Evolutionary conservation across 345 rosid species (phyloP), one percentile per base, ranked within the genome.

Genomic region (Litchi chinensis): DNA sequence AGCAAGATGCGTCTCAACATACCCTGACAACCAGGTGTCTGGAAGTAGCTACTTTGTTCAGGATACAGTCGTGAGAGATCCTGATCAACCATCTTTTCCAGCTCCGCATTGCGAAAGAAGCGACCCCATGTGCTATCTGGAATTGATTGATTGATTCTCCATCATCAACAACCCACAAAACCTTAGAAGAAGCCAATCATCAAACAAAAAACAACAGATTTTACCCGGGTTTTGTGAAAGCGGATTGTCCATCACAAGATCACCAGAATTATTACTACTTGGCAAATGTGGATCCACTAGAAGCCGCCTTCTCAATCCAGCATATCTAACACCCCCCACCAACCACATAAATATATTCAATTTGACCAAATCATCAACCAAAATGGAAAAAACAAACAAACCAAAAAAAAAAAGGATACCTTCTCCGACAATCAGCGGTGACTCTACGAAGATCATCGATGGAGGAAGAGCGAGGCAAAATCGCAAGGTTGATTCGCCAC

Each of bases 81-180:
- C 83, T 94, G 94, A 83, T 96, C 98, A 73, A 96, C 90, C 74
- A 93, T 94, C 85, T 92, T 96, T 82, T 94, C 99, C 75, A 96
- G 85, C 88, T 94, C 98, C 13, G 98, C 98, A 80, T 90, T 94
- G 37, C 94, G 92, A 82, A 94, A 96, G 87, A 91, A 92, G 57
- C 95, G 95, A 39, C 98, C 91, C 99, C 99, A 96, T 48, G 92
- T 88, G 88, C 99, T 96, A 81, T 96, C 99, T 94, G 89, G 4
- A 46, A 46, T 32, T 3, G 37, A 32, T 32, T 32, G 37, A 46
- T 46, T 11, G 10, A 46, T 46, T 46, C 52, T 7, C 8, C 12
- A 7, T 46, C 52, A 46, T 46, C 8, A 46, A 46, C 40, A 37
- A 70, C 3, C 24, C 22, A 10, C 12, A 9, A 70, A 32, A n/a